Evolutionary conservation across 352 stramenopile species (phyloP).

Genomic region (Phytopythium litorale): DNA sequence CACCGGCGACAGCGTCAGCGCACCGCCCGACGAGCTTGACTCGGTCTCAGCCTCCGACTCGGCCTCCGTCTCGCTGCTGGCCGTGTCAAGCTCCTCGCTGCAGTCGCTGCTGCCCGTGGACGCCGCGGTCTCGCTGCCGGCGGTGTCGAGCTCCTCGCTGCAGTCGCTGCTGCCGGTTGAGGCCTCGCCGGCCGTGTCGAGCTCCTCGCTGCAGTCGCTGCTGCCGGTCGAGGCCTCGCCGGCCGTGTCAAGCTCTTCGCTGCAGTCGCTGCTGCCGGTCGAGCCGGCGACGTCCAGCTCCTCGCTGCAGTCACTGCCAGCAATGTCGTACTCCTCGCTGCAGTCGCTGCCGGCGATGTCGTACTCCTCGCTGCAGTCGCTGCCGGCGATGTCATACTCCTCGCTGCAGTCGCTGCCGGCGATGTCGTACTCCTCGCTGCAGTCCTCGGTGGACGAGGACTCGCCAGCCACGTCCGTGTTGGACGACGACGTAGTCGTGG

Average conservation of each 20-base stretch:
- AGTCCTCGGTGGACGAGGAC: slow-evolving; percentile 7
- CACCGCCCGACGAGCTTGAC: slow-evolving; percentile 13
- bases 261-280: slow-evolving; percentile 29
- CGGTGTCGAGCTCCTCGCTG: slow-evolving; percentile 3
- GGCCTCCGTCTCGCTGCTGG: background rate
- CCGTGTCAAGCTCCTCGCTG: slow-evolving; percentile 4
- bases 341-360: slow-evolving; percentile 30
- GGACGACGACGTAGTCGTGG: slow-evolving; percentile 10
- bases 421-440: slow-evolving; percentile 19
- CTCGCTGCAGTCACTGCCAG: slow-evolving; percentile 15
- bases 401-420: slow-evolving; percentile 21
- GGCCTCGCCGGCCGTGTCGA: slow-evolving; percentile 14
- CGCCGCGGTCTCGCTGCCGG: slow-evolving; percentile 7
- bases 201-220: slow-evolving; percentile 13
- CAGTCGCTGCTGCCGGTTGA: slow-evolving; percentile 1
- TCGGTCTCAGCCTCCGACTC: slow-evolving; percentile 1
- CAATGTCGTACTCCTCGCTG: slow-evolving; percentile 19
- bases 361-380: slow-evolving; percentile 21
- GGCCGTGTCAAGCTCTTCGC: slow-evolving; percentile 22
- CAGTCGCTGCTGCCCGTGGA: slow-evolving; percentile 2
- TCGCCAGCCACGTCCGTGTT: slow-evolving; percentile 9
- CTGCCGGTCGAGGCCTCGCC: slow-evolving; percentile 7
- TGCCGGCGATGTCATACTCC: slow-evolving; percentile 14
- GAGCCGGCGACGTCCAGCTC: slow-evolving; percentile 20
- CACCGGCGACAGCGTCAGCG: slow-evolving; percentile 34